A percentile compares a stretch with the other conserved stretches of the same genome.
These are phyloP conservation scores for Sclerotinia nivalis DNA, from an alignment of 2,329 filamentous ascomycete species.

Conservation along the genomic window DNA sequence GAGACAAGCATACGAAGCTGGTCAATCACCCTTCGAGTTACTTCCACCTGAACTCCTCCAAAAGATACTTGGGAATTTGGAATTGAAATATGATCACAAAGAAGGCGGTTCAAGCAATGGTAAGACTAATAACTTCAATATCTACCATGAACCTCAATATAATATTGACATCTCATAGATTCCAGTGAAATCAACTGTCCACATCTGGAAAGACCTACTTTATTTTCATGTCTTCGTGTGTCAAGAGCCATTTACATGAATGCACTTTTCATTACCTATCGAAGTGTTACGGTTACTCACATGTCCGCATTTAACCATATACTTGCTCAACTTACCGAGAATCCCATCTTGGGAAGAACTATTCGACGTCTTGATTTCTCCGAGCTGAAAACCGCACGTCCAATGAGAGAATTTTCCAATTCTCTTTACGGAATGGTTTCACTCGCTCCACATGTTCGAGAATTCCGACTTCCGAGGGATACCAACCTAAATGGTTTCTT, in stretches of 20 bases:
- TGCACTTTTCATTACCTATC: slow-evolving; percentile 72
- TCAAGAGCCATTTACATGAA: slow-evolving; percentile 69
- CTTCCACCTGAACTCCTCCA: slow-evolving; percentile 69
- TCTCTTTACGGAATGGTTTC: slow-evolving; percentile 14
- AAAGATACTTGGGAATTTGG: slow-evolving; percentile 46
- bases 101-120: slow-evolving; percentile 10
- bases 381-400: slow-evolving; percentile 7
- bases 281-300: slow-evolving; percentile 76
- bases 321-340: slow-evolving; percentile 58
- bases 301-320: slow-evolving; percentile 72
- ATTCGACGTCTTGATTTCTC: slow-evolving; percentile 66
- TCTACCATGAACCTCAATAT: not conserved
- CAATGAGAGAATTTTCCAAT: slow-evolving; percentile 13
- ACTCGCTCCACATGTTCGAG: slow-evolving; percentile 55
- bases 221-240: slow-evolving; percentile 70
- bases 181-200: not conserved
- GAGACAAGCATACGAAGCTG: slow-evolving; percentile 1
- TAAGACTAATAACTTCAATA: not conserved
- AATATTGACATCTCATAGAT: slow-evolving; percentile 1
- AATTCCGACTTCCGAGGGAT: slow-evolving; percentile 59
- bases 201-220: slow-evolving; percentile 66
- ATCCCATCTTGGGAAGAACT: slow-evolving; percentile 68
- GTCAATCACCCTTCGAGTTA: slow-evolving; percentile 58
- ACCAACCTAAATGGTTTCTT: slow-evolving; percentile 50
- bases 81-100: slow-evolving; percentile 7